Conservation (phyloP, 2,329 filamentous ascomycete genomes). For the Phoma herbarum region DNA sequence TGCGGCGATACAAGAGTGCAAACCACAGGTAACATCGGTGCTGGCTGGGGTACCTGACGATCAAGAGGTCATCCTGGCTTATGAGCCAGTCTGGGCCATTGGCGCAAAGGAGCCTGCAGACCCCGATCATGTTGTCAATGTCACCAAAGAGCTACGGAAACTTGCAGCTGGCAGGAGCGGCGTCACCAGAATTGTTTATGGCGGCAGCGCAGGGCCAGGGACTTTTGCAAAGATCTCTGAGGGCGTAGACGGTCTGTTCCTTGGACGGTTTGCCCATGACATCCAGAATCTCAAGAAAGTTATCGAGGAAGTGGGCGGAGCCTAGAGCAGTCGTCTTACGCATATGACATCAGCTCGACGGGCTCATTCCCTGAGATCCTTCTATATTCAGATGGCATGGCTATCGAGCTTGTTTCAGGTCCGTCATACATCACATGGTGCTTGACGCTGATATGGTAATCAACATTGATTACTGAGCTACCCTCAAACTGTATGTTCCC, state of each 20-base stretch:
- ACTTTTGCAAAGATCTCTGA: conserved; percentile 73
- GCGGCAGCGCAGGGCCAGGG: conserved; percentile 82
- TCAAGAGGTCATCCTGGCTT: conserved; percentile 78
- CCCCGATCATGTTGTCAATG: conserved; percentile 74
- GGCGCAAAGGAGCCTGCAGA: conserved; percentile 76
- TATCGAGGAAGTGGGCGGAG: conserved; percentile 71
- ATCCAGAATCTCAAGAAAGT: conserved; percentile 75
- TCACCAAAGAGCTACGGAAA: conserved; percentile 71
- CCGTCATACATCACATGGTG: conserved; percentile 3
- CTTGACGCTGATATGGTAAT: conserved; percentile 5
- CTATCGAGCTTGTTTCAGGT: neutral
- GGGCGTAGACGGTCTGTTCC: conserved; percentile 80
- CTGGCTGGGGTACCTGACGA: conserved; percentile 67
- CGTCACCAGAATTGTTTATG: conserved; percentile 76
- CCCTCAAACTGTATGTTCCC: neutral
- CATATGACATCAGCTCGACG: neutral
- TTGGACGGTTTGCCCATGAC: conserved; percentile 84
- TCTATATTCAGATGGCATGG: neutral
- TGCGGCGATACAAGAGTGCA: conserved; percentile 71
- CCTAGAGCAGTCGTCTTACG: conserved; percentile 9
- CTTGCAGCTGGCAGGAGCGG: conserved; percentile 63
- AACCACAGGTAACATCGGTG: conserved; percentile 70
- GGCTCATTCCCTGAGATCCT: neutral
- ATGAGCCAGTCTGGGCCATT: conserved; percentile 91
- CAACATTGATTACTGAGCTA: conserved; percentile 15